A percentile compares a stretch with the other conserved stretches of the same genome.
phyloP scores from a whole-genome alignment of 2,329 filamentous ascomycete species.

The Pochonia chlamydosporia region DNA sequence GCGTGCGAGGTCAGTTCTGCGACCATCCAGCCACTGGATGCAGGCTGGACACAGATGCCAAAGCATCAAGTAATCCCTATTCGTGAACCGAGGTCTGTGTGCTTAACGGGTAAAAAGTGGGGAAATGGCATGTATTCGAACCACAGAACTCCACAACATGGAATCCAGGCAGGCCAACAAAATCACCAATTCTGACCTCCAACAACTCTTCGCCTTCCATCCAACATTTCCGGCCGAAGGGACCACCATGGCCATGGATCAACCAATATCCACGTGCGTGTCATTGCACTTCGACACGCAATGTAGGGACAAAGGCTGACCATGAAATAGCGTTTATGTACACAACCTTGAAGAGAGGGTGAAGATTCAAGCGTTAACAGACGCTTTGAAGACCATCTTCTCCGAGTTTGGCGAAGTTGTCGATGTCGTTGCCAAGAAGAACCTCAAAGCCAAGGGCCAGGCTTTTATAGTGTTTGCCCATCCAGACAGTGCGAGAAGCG shows the following conservation, averaged over 20 bases:
- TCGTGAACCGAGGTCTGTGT: too few relatives aligned
- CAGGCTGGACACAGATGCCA: too few relatives aligned
- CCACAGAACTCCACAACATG: background rate
- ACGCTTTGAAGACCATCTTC: constrained; percentile 72
- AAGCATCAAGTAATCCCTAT: too few relatives aligned
- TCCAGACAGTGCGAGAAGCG: constrained; percentile 69
- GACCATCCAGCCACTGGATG: too few relatives aligned
- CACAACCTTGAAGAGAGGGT: constrained; percentile 91
- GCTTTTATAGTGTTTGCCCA: constrained; percentile 90
- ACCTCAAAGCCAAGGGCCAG: constrained; percentile 88
- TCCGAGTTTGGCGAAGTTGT: constrained; percentile 81
- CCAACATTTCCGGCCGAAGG: background rate
- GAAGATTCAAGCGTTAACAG: constrained; percentile 71
- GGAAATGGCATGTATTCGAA: too few relatives aligned
- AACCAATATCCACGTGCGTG: constrained; percentile 63
- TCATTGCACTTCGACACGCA: constrained; percentile 66
- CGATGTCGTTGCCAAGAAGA: constrained; percentile 83
- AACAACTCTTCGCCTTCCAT: background rate
- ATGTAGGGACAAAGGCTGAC: constrained; percentile 32
- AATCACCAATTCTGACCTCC: too few relatives aligned
- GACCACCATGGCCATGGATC: constrained; percentile 7
- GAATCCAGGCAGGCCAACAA: too few relatives aligned
- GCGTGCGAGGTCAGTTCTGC: too few relatives aligned
- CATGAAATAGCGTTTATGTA: constrained; percentile 51
- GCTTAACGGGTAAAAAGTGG: too few relatives aligned